These are phyloP conservation scores for Harringtonia aguacate DNA, from an alignment of 2,329 filamentous ascomycete genomes.

Conservation along the genomic window DNA sequence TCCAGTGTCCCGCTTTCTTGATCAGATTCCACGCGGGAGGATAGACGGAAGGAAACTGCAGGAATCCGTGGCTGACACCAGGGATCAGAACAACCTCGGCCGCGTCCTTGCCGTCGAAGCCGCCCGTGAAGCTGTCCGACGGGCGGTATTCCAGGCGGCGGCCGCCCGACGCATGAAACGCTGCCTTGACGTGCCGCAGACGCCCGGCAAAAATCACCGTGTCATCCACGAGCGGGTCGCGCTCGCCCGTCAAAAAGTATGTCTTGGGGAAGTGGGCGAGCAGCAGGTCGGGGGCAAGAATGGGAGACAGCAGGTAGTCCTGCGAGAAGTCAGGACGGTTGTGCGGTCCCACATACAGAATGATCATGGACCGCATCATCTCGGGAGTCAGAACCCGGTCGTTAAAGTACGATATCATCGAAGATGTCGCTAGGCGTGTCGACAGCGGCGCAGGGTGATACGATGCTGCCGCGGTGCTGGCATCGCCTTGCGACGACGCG, in stretches of 20 bases:
- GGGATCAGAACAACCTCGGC: constrained; percentile 79
- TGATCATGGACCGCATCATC: constrained; percentile 99
- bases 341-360: constrained; percentile 89
- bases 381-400: constrained; percentile 90
- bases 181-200: constrained; percentile 67
- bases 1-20: constrained; percentile 68
- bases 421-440: constrained; percentile 86
- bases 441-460: constrained; percentile 51
- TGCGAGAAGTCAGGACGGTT: constrained; percentile 86
- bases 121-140: constrained; percentile 31
- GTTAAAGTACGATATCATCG: constrained; percentile 98
- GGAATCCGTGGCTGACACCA: constrained; percentile 84
- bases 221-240: constrained; percentile 91
- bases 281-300: constrained; percentile 76
- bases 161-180: constrained; percentile 37
- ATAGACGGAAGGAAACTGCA: constrained; percentile 83
- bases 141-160: constrained; percentile 38
- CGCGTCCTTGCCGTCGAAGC: constrained; percentile 58
- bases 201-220: constrained; percentile 92
- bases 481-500: neutral
- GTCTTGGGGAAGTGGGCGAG: constrained; percentile 86
- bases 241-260: constrained; percentile 88
- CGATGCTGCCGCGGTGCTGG: constrained; percentile 21
- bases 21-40: constrained; percentile 87
- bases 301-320: constrained; percentile 82